These are phyloP conservation scores for Ulota crispa DNA, from an alignment of 225 moss, liverwort and hornwort species.

Conservation along the genomic window DNA sequence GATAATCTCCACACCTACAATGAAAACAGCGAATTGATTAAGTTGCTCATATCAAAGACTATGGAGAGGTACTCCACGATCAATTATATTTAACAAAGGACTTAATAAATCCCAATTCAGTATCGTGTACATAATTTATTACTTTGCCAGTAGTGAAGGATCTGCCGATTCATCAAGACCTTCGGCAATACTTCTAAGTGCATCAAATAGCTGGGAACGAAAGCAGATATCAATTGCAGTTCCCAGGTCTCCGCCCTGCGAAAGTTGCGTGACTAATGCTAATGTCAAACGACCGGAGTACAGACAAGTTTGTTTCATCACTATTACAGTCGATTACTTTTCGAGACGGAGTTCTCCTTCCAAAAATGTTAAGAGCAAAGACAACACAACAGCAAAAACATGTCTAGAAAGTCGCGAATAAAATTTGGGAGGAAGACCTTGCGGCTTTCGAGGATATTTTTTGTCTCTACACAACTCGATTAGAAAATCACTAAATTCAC, in stretches of 20 bases:
- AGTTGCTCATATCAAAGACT: slow-evolving; percentile 10
- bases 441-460: background rate
- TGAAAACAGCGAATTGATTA: background rate
- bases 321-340: background rate
- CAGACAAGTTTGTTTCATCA: background rate
- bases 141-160: slow-evolving; percentile 81
- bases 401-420: background rate
- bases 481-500: background rate
- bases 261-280: background rate
- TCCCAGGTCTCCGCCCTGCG: slow-evolving; percentile 84
- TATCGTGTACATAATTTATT: slow-evolving; percentile 10
- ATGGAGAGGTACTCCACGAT: background rate
- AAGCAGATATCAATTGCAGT: slow-evolving; percentile 92
- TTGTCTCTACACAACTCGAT: background rate
- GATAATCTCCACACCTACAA: slow-evolving; percentile 90
- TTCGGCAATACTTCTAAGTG: slow-evolving; percentile 76
- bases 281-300: background rate
- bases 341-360: background rate
- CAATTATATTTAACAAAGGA: background rate
- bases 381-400: background rate
- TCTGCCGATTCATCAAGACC: slow-evolving; percentile 79
- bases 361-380: background rate
- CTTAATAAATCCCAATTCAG: background rate
- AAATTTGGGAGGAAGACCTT: background rate
- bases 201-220: slow-evolving; percentile 74